Evolutionary conservation across 768 basidiomycete species (phyloP), one percentile per base, ranked within the genome.

Genomic region (Hydnomerulius pinastri): DNA sequence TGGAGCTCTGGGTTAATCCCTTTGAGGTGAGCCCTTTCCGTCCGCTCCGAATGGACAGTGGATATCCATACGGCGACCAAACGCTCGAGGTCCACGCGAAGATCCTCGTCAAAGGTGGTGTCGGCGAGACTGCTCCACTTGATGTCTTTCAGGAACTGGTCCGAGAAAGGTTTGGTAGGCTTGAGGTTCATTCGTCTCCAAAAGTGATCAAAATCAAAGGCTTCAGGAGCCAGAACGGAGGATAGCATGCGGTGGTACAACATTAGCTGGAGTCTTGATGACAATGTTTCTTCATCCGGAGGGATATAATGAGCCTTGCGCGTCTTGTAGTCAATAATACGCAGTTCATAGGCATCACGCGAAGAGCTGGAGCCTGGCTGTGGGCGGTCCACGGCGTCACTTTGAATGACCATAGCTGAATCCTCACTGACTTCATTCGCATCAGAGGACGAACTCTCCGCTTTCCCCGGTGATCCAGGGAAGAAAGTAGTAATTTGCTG

Each of bases 231-330:
- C 17, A 85, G 62, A 11, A 90, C 68, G 4, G 69, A 67, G 18
- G 74, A 71, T 30, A 92, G 73, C 44, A 92, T 78, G 15, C 81
- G 80, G 57, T 80, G 77, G 61, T 92, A 92, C 30, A 90, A 68
- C 86, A 90, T 90, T 4, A 92, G 75, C 62, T 92, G 90, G 29
- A 90, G 68, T 6, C 80, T 79, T 0, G 88, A 75, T 1, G 82
- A 63, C 12, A 78, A 62, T 0, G 81, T 75, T 54, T 90, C 88
- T 33, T 76, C 73, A 12, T 82, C 73, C 4, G 73, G 63, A 2
- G 90, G 89, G 2, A 90, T 55, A 12, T 64, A 72, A 1, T 70
- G 51, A 3, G 65, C 62, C 11, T 65, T 71, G 38, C 90, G 78
- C 15, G 88, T 90, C 65, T 92, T 92, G 38, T 84, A 86, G 57